Conservation (phyloP, 305 asterid species). For the Euphrasia arctica region DNA sequence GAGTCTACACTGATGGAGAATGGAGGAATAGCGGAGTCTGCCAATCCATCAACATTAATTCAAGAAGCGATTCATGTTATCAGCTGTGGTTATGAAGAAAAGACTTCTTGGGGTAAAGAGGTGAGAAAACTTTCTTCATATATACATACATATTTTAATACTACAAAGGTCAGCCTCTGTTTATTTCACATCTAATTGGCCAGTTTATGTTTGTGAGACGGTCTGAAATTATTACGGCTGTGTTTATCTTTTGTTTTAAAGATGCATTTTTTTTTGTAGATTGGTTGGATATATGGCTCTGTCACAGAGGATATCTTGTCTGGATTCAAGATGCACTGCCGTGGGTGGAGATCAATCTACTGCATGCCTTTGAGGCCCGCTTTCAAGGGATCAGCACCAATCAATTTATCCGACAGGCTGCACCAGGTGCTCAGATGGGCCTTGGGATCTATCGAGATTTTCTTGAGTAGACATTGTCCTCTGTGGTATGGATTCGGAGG, state of each 20-base stretch:
- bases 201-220: too few relatives aligned
- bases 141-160: too few relatives aligned
- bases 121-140: slow-evolving; percentile 36
- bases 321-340: slow-evolving; percentile 99
- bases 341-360: slow-evolving; percentile 98
- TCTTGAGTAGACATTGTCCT: slow-evolving; percentile 92
- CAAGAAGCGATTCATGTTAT: slow-evolving; percentile 97
- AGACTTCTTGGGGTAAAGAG: slow-evolving; percentile 99
- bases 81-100: slow-evolving; percentile 95
- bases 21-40: slow-evolving; percentile 81
- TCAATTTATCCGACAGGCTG: slow-evolving; percentile 93
- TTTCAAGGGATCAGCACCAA: slow-evolving; percentile 96
- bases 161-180: neutral
- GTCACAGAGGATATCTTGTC: slow-evolving; percentile 95
- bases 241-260: too few relatives aligned
- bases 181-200: too few relatives aligned
- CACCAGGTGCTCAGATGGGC: slow-evolving; percentile 99
- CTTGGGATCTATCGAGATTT: slow-evolving; percentile 93
- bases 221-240: too few relatives aligned
- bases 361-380: slow-evolving; percentile 98
- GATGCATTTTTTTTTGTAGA: slow-evolving; percentile 34
- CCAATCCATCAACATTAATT: slow-evolving; percentile 74
- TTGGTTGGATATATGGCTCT: slow-evolving; percentile 97
- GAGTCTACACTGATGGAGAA: slow-evolving; percentile 94
- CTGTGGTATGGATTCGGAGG: slow-evolving; percentile 96